Base-by-base conservation (phyloP, 192 early-diverging fungal species). In the Coemansia sp. region DNA sequence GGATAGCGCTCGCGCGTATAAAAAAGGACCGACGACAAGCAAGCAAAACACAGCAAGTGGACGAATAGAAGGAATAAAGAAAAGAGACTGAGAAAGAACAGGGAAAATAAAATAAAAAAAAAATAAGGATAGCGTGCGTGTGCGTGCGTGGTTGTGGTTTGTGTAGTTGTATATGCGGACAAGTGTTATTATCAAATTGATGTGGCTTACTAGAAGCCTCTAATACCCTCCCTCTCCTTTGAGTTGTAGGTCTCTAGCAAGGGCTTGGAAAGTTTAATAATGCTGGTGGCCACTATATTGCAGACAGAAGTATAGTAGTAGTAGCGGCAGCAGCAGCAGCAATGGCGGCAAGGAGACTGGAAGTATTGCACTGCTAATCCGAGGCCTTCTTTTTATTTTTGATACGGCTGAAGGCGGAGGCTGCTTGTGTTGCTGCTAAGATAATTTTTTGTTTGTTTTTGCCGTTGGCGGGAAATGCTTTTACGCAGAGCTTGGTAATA, bases 11-110 rank as follows among this genome's bases (percentile, higher is more conserved):
- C n/a, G n/a, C n/a, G n/a, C n/a, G n/a, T n/a, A n/a, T n/a, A n/a
- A 36, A 1, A 16, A 33, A 17, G 14, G 55, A 7, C 12, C 29
- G 29, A 20, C 11, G 50, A 48, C 4, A 48, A 50, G 45, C 3
- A 62, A 33, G 28, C 36, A 18, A 48, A 10, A 48, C n/a, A n/a
- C n/a, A n/a, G n/a, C n/a, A n/a, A n/a, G n/a, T n/a, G n/a, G n/a
- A n/a, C n/a, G 59, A 25, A 31, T 25, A 60, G 38, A 7, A 48
- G 33, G 18, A 48, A 22, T 28, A n/a, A 25, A 3, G 48, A 18
- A 63, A 52, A 50, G 48, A 52, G n/a, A n/a, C n/a, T n/a, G n/a
- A 34, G n/a, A 40, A 54, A 18, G n/a, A 29, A 22, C 6, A 40
- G 22, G 58, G 36, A 36, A 6, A 59, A 34, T 1, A 42, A 59